These are phyloP conservation scores for Parietaria judaica DNA, from an alignment of 306 rosid genomes.

Conservation along the genomic window DNA sequence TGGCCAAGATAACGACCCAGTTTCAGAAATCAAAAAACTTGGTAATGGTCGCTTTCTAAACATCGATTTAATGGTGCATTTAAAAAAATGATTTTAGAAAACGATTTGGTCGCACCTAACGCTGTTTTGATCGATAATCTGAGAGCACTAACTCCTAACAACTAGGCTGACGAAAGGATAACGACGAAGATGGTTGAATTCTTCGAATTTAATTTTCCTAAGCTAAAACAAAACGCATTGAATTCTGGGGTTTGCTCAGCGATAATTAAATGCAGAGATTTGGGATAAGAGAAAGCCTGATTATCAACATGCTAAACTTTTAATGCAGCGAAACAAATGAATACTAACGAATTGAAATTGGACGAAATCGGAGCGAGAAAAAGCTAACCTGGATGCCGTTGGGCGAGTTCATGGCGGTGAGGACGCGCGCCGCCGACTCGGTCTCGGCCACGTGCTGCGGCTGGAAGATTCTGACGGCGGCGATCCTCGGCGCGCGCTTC, in stretches of 20 bases:
- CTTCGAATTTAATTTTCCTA: no score
- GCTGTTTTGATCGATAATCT: no score
- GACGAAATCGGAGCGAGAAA: not conserved
- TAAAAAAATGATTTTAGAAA: not conserved
- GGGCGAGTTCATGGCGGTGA: slow-evolving; percentile 65
- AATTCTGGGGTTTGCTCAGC: no score
- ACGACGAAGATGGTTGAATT: no score
- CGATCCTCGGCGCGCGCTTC: slow-evolving; percentile 50
- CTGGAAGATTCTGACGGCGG: slow-evolving; percentile 48
- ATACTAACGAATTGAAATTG: not conserved
- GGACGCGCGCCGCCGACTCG: slow-evolving; percentile 52
- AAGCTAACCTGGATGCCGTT: slow-evolving; percentile 76
- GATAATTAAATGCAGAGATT: no score
- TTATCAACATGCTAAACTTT: not conserved
- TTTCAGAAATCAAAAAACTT: not conserved
- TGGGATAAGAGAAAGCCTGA: no score
- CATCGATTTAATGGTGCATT: no score
- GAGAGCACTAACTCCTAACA: no score
- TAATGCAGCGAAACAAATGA: not conserved
- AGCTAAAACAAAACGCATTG: no score
- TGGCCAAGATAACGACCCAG: not conserved
- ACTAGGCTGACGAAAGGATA: no score
- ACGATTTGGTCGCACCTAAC: not conserved
- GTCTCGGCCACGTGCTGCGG: slow-evolving; percentile 53
- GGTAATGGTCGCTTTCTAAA: not conserved